Evolutionary conservation across 345 rosid genomes (phyloP).

Genomic region (Cardamine occulta): DNA sequence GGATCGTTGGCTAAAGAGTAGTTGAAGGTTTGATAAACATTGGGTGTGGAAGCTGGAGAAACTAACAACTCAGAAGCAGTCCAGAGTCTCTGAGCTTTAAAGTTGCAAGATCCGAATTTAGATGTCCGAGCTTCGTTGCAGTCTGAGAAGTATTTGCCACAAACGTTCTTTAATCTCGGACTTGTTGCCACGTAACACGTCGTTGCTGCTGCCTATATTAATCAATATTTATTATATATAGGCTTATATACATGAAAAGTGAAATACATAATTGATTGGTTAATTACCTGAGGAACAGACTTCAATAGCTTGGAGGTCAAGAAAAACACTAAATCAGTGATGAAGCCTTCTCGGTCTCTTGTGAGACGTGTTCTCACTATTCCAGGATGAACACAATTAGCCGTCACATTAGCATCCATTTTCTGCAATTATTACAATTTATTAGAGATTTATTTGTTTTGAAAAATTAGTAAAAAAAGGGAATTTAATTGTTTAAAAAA

Average conservation of each 20-base stretch:
- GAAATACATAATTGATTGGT: not conserved
- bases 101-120: slow-evolving; percentile 59
- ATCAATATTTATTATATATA: not conserved
- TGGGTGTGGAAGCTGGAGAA: slow-evolving; percentile 51
- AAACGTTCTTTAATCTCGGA: slow-evolving; percentile 54
- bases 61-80: slow-evolving; percentile 75
- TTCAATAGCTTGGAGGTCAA: slow-evolving; percentile 80
- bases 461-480: not conserved
- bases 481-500: not conserved
- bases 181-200: slow-evolving; percentile 85
- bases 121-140: slow-evolving; percentile 82
- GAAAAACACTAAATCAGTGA: slow-evolving; percentile 80
- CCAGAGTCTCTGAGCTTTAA: slow-evolving; percentile 76
- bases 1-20: not conserved
- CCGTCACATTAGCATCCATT: slow-evolving; percentile 81
- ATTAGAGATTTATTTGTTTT: not conserved
- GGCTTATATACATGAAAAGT: not conserved
- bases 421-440: slow-evolving; percentile 47
- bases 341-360: slow-evolving; percentile 82
- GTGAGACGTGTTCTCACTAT: slow-evolving; percentile 89
- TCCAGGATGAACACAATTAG: slow-evolving; percentile 93
- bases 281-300: slow-evolving; percentile 86
- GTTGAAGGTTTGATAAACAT: slow-evolving; percentile 3
- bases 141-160: slow-evolving; percentile 83
- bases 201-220: slow-evolving; percentile 81